Percentiles rank a stretch among this genome's conserved stretches.
phyloP scores from a whole-genome alignment of 2,329 filamentous ascomycete species.

The Sporothrix dimorphospora region DNA sequence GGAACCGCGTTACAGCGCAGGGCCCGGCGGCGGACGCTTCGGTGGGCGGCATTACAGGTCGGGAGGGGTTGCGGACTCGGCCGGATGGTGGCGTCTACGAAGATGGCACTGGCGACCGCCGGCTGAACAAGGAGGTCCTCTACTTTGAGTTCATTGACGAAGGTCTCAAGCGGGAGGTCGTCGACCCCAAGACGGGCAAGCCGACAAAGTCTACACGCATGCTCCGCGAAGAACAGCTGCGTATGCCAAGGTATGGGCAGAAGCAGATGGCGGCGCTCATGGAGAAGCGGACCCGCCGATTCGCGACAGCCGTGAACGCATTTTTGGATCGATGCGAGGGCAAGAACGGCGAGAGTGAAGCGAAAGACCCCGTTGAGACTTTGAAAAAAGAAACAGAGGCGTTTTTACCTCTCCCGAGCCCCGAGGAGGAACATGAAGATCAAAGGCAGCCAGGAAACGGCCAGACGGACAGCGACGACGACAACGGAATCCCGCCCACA shows the following conservation, averaged over 20 bases:
- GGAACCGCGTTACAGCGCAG: slow-evolving; percentile 42
- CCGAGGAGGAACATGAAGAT: not conserved
- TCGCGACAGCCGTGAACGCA: slow-evolving; percentile 71
- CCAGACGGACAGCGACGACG: slow-evolving; percentile 41
- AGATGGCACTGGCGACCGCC: slow-evolving; percentile 36
- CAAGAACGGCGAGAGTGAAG: slow-evolving; percentile 44
- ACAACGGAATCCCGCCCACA: slow-evolving; percentile 58
- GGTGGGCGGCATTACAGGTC: slow-evolving; percentile 59
- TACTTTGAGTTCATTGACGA: slow-evolving; percentile 93
- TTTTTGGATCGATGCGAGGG: slow-evolving; percentile 73
- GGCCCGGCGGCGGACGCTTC: slow-evolving; percentile 58
- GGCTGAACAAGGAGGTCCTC: slow-evolving; percentile 67
- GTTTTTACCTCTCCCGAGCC: slow-evolving; percentile 62
- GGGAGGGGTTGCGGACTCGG: slow-evolving; percentile 43
- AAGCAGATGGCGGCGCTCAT: slow-evolving; percentile 89
- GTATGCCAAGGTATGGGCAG: slow-evolving; percentile 90
- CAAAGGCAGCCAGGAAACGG: not conserved
- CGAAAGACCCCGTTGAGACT: slow-evolving; percentile 66
- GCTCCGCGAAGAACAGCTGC: slow-evolving; percentile 76
- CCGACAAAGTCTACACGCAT: slow-evolving; percentile 68
- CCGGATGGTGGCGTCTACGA: slow-evolving; percentile 30
- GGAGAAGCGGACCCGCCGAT: slow-evolving; percentile 85
- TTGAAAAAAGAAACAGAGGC: slow-evolving; percentile 61
- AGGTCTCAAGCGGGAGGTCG: slow-evolving; percentile 81
- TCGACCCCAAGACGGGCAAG: slow-evolving; percentile 72